phyloP scores from a whole-genome alignment of 345 rosid genomes.

The Erodium maritimum region DNA sequence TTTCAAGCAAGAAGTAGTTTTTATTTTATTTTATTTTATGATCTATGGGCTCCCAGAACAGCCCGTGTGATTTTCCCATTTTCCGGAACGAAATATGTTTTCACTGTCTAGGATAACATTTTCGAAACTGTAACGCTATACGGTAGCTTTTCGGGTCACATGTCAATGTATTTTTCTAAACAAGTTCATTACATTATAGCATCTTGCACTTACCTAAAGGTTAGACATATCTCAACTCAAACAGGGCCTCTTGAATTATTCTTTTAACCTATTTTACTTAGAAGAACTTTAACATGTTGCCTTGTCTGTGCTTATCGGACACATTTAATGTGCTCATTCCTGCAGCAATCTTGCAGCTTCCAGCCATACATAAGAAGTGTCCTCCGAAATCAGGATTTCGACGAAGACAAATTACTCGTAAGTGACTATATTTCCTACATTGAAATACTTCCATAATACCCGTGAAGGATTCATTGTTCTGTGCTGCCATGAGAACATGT shows the following conservation, averaged over 20 bases:
- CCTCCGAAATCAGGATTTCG: slow-evolving; percentile 75
- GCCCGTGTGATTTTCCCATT: no score
- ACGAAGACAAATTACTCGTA: slow-evolving; percentile 72
- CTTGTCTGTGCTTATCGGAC: slow-evolving; percentile 13
- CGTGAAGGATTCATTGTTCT: slow-evolving; percentile 4
- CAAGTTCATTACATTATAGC: not conserved
- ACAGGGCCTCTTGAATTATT: not conserved
- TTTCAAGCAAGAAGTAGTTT: no score
- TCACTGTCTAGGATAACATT: not conserved
- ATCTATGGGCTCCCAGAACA: no score
- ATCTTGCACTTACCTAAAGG: not conserved
- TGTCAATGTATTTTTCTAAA: not conserved
- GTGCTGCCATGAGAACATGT: not conserved
- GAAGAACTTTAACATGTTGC: slow-evolving; percentile 5
- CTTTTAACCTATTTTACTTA: not conserved
- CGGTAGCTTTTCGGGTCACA: not conserved
- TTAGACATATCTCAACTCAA: not conserved
- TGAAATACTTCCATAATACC: not conserved
- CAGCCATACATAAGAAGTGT: slow-evolving; percentile 60
- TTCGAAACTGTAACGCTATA: not conserved
- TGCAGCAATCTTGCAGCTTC: slow-evolving; percentile 89
- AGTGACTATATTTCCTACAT: slow-evolving; percentile 16
- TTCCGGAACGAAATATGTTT: not conserved
- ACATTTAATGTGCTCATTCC: slow-evolving; percentile 1
- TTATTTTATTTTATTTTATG: no score